Base-by-base conservation (phyloP, 202 grass and related monocot species). In the Dendrocalamus latiflorus region DNA sequence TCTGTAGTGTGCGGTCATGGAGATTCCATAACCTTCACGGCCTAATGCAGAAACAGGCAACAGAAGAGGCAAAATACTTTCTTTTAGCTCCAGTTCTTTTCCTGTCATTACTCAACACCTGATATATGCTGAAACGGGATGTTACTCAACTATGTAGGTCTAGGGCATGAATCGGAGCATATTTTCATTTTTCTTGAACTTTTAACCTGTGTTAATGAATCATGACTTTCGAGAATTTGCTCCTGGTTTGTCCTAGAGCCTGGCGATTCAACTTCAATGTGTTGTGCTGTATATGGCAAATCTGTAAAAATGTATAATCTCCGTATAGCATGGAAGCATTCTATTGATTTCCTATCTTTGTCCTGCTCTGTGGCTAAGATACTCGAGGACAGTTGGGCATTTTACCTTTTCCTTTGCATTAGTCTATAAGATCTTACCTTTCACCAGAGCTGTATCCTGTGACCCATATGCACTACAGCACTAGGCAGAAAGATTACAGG, bases 1-100 rank as follows among this genome's bases (percentile, higher is more conserved):
- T 87, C 77, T 94, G 21, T 97, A 93, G 80, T 15, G 28, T 5
- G 24, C 6, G 7, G 22, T 44, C 26, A 20, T 45, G 59, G 42
- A 79, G 43, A 6, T 64, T 36, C 17, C 17, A 25, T 54, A 55
- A 72, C 56, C 56, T 41, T 61, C 56, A n/a, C 53, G 12, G 36
- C 48, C 13, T n/a, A 3, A 13, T 2, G 37, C 33, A 37, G 69
- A 64, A 85, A 45, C 81, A 22, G 55, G 45, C 63, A 21, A 6
- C 48, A 65, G 57, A 72, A 18, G 45, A 64, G 36, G 62, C 70
- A 64, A 30, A 30, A 11, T 3, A 4, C 34, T 41, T 45, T 0
- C 17, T 26, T 73, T 47, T 11, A 6, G 10, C 10, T 8, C 17
- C 14, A 47, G 12, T 67, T 48, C 0, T 28, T 67, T 50, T 8